Evolutionary conservation across 106 monocot genomes (phyloP), one percentile per base, ranked within the genome.

Genomic region (Amphibolis antarctica): DNA sequence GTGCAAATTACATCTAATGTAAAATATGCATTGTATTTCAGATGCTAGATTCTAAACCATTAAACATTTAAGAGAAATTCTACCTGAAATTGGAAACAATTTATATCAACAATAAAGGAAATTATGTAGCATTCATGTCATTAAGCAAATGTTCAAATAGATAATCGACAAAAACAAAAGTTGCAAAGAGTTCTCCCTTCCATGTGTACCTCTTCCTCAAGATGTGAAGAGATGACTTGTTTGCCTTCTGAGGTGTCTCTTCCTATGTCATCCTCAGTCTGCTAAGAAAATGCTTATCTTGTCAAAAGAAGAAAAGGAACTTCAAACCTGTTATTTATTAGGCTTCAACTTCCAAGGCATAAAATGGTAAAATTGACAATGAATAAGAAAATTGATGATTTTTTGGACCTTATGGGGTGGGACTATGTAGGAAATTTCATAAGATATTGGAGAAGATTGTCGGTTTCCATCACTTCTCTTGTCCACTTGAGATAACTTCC

Each of bases 201-300:
- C 5, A 15, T 50, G 46, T 31, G 20, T 74, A 96, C 89, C 89
- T 86, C 94, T 69, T 96, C 89, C 53, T 83, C 62, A 28, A 96
- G 47, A 58, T 78, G 86, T 48, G 89, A 86, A 60, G 71, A 68
- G 47, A 82, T 55, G 68, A 74, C 80, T 75, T 82, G 86, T 12
- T 42, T 72, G 46, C 24, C 18, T 53, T n/a, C 30, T 46, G 76
- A 68, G 12, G 12, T 55, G 3, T 61, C 86, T 53, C 84, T 83
- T 67, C 66, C 83, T 76, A 73, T 86, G 57, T 75, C 73, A 20
- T 82, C 81, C 53, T 89, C 80, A 62, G 76, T 36, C 94, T 96
- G 67, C 64, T 18, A 69, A 75, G 19, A 69, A 31, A 63, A 70
- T 28, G 49, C 64, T 11, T 15, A 50, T 56, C 28, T 28, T 27